A percentile compares a stretch with the other conserved stretches of the same genome.
Conservation (phyloP, 2,329 filamentous ascomycete species). For the Hymenoscyphus fructigenus region DNA sequence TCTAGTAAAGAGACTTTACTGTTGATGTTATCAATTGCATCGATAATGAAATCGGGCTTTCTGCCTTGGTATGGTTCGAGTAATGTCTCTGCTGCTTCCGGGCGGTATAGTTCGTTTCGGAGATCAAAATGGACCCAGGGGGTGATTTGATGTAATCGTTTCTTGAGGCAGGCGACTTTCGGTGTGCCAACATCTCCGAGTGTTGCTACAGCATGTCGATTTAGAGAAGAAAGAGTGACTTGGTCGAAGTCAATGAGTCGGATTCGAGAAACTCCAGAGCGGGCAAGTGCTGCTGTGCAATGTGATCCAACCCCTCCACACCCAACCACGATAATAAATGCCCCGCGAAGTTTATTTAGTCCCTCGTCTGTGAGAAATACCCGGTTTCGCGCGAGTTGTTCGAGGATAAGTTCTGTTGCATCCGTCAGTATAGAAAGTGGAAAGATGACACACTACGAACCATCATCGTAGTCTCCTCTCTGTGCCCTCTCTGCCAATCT, state of each 20-base stretch:
- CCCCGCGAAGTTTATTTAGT: conserved; percentile 71
- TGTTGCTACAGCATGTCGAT: conserved; percentile 93
- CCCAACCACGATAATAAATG: conserved; percentile 87
- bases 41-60: conserved; percentile 83
- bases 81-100: conserved; percentile 61
- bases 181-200: conserved; percentile 89
- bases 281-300: conserved; percentile 78
- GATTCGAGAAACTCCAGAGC: conserved; percentile 85
- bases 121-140: conserved; percentile 93
- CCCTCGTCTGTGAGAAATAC: conserved; percentile 86
- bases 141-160: conserved; percentile 78
- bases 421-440: conserved; percentile 7
- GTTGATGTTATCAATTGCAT: conserved; percentile 98
- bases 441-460: conserved; percentile 22
- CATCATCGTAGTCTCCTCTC: conserved; percentile 62
- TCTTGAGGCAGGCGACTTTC: conserved; percentile 83
- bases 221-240: conserved; percentile 90
- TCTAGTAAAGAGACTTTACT: conserved; percentile 89
- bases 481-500: conserved; percentile 59
- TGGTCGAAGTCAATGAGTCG: conserved; percentile 96
- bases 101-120: conserved; percentile 78
- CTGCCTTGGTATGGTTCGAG: conserved; percentile 67
- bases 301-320: conserved; percentile 95
- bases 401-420: conserved; percentile 77
- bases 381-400: conserved; percentile 89